Conservation (phyloP, 2,329 filamentous ascomycete species). For the Xylaria sp. region DNA sequence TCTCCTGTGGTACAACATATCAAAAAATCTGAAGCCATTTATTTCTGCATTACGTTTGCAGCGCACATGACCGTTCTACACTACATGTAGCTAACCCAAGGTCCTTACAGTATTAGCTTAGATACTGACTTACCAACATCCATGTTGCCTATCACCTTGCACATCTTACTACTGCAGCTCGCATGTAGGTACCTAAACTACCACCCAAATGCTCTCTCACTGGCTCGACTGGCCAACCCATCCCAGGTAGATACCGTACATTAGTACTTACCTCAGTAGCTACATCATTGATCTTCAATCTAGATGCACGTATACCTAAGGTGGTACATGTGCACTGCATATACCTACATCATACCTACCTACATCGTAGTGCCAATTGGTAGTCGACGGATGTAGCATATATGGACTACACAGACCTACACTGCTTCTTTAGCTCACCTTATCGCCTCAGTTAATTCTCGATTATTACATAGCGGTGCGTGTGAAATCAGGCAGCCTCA, state of each 20-base stretch:
- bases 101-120: neutral
- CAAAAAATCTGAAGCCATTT: constrained; percentile 8
- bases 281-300: constrained; percentile 13
- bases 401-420: constrained; percentile 18
- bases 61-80: constrained; percentile 34
- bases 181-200: constrained; percentile 39
- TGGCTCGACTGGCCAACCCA: constrained; percentile 20
- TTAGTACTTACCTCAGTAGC: neutral
- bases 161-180: constrained; percentile 29
- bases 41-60: constrained; percentile 40
- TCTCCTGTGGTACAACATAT: constrained; percentile 43
- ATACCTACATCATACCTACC: neutral
- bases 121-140: neutral
- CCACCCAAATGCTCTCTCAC: constrained; percentile 24
- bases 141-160: constrained; percentile 8
- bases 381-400: neutral
- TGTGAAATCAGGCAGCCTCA: constrained; percentile 36
- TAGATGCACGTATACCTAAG: constrained; percentile 10
- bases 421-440: constrained; percentile 31
- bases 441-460: constrained; percentile 24
- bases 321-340: neutral
- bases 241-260: constrained; percentile 30
- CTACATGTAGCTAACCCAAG: constrained; percentile 5
- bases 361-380: too few species aligned
- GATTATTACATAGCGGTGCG: constrained; percentile 16